phyloP scores from a whole-genome alignment of 345 rosid genomes.

The Orychophragmus violaceus region DNA sequence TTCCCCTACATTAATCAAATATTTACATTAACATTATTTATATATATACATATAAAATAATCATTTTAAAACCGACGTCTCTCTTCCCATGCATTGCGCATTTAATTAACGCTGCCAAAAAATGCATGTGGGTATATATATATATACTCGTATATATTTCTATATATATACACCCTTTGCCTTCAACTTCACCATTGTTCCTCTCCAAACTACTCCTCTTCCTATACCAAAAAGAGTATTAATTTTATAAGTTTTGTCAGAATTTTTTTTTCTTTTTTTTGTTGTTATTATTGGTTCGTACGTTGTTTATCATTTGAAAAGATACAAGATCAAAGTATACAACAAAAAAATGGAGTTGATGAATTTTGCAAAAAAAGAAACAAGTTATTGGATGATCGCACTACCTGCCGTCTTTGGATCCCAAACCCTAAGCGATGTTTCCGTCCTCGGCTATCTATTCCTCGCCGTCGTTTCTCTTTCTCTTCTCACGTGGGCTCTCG shows the following conservation, averaged over 20 bases:
- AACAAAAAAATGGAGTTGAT: slow-evolving; percentile 20
- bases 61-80: slow-evolving; percentile 26
- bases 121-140: slow-evolving; percentile 26
- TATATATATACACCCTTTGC: slow-evolving; percentile 11
- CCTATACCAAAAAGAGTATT: background rate
- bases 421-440: slow-evolving; percentile 27
- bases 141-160: background rate
- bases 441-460: slow-evolving; percentile 35
- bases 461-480: slow-evolving; percentile 32
- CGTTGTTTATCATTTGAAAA: background rate
- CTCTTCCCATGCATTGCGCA: slow-evolving; percentile 34
- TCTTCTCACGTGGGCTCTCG: slow-evolving; percentile 48
- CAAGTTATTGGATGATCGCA: slow-evolving; percentile 54
- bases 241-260: background rate
- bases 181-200: slow-evolving; percentile 22
- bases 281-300: background rate
- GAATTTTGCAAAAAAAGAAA: slow-evolving; percentile 37
- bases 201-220: slow-evolving; percentile 20
- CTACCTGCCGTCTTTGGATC: slow-evolving; percentile 54
- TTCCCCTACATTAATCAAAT: background rate
- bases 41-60: background rate
- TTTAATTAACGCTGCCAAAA: slow-evolving; percentile 30
- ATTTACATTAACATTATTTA: slow-evolving; percentile 7
- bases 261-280: too few species aligned
- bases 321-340: slow-evolving; percentile 5